Conservation (phyloP, 257 asterid species). For the Rubia yunnanensis region DNA sequence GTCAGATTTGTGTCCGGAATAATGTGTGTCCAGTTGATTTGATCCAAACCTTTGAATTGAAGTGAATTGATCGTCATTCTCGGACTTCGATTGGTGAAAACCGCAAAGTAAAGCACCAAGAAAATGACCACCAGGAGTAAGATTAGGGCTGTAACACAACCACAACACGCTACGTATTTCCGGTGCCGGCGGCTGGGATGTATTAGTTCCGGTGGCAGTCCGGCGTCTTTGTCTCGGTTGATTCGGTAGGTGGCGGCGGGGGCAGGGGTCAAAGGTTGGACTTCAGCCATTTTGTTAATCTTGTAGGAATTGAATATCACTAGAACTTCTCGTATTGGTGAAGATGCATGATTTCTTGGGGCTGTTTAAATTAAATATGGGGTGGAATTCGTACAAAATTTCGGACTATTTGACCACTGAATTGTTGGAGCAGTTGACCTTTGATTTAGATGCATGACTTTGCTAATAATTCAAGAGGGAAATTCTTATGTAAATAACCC, state of each 20-base stretch:
- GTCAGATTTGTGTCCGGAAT: constrained; percentile 14
- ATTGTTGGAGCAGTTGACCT: background rate
- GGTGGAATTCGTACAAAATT: background rate
- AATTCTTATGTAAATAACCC: too few species aligned
- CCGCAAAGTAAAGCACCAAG: constrained; percentile 19
- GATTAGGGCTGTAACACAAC: constrained; percentile 17
- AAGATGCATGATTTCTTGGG: background rate
- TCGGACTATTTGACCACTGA: background rate
- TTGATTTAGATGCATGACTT: background rate
- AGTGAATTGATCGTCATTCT: constrained; percentile 12
- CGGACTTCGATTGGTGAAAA: constrained; percentile 26
- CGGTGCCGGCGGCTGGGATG: constrained; percentile 19
- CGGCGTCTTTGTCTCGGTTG: constrained; percentile 12
- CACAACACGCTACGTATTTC: constrained; percentile 23
- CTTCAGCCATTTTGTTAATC: constrained; percentile 10
- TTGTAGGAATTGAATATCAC: background rate
- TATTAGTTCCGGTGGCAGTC: constrained; percentile 4
- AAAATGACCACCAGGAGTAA: constrained; percentile 11
- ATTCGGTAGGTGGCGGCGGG: constrained; percentile 9
- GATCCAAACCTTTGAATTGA: constrained; percentile 19
- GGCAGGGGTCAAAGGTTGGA: constrained; percentile 23
- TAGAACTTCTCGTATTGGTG: background rate
- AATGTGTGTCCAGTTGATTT: constrained; percentile 6
- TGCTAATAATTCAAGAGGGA: background rate
- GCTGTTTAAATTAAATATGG: background rate